Base-by-base conservation (phyloP, 352 stramenopile genomes). In the Globisporangium emineosum region DNA sequence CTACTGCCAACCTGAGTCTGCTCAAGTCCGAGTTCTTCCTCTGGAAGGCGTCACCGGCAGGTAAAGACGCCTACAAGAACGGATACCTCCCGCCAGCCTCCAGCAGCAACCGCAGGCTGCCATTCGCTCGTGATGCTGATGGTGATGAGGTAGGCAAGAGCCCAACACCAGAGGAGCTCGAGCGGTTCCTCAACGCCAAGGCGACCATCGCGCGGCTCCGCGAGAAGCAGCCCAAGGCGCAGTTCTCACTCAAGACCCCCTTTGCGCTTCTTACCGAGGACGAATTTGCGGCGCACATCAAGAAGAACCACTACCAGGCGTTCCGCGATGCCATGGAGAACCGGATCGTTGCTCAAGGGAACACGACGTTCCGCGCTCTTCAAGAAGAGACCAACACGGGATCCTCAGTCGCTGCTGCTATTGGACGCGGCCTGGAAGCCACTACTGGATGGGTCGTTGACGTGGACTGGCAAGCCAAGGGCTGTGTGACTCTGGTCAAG, bases 201-300 rank as follows among this genome's bases (percentile, higher is more conserved):
- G 52, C 68, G 43, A 32, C 52, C n/a, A 73, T 89, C 54, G 58
- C 66, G 2, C 59, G 71, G 64, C 73, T 86, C 13, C 69, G n/a
- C n/a, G n/a, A 85, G 60, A 57, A 72, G 52, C 76, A 90, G 27
- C 77, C 78, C 15, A 56, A 72, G 47, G 79, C 79, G 19, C 71
- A 57, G n/a, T 91, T 89, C 65, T 84, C 76, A 9, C 63, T 82
- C 23, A 70, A 83, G 49, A 76, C 79, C 19, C 77, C 77, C 21
- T 89, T 89, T 43, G 76, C 72, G 37, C 69, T 89, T 33, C 61
- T 91, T 66, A 87, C 82, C 0, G 49, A 70, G 23, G 68, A 70
- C 2, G 81, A 91, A 47, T 91, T 91, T 64, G 37, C 65, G 9
- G 66, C 64, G 25, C 86, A 85, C 50, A 19, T 40, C 35, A 17